phyloP scores from a whole-genome alignment of 257 asterid species.

The Parsonsia alboflavescens region DNA sequence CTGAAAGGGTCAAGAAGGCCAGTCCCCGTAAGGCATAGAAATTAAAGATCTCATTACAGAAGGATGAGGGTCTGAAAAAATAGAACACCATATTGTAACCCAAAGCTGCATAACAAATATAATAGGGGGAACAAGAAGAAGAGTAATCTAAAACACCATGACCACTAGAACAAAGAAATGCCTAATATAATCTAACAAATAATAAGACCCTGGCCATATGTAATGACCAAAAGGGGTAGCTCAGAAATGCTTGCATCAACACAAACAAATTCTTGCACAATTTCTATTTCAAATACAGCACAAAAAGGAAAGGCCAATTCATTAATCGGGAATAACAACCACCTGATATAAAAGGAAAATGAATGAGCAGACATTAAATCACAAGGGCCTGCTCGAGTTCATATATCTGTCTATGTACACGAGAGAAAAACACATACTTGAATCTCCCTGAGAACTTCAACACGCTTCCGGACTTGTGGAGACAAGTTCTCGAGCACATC shows the following conservation, averaged over 20 bases:
- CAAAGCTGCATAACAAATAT: not conserved
- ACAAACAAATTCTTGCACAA: not conserved
- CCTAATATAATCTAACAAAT: no score
- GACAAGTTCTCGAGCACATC: constrained; percentile 27
- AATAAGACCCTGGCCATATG: not conserved
- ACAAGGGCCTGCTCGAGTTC: not conserved
- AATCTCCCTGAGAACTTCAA: constrained; percentile 30
- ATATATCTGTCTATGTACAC: not conserved
- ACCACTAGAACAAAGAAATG: not conserved
- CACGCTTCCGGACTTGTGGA: constrained; percentile 24
- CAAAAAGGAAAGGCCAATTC: no score
- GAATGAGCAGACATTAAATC: not conserved
- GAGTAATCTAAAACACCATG: no score
- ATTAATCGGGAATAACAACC: not conserved
- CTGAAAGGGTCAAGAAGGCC: no score
- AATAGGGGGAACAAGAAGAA: no score
- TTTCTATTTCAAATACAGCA: not conserved
- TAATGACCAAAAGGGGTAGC: not conserved
- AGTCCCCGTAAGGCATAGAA: no score
- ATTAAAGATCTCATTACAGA: no score
- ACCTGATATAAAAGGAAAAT: not conserved
- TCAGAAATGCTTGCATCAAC: not conserved
- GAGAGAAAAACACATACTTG: constrained; percentile 15
- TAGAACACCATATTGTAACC: no score
- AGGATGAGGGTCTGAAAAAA: no score